Evolutionary conservation across 352 stramenopile genomes (phyloP).

Genomic region (Halophytophthora batemanensis): DNA sequence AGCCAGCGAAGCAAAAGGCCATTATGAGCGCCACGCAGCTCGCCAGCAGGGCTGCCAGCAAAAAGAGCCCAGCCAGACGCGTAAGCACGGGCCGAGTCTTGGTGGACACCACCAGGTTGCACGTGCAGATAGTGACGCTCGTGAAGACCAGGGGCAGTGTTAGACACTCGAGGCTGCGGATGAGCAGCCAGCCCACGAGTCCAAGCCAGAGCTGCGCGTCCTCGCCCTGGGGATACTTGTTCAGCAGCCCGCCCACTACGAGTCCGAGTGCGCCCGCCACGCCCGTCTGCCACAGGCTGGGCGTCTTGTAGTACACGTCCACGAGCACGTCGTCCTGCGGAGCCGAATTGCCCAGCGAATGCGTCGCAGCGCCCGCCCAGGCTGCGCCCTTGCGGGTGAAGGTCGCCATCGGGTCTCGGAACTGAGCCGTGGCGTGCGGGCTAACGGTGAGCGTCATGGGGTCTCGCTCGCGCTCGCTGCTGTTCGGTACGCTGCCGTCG

Average conservation of each 20-base stretch:
- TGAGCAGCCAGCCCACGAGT: constrained; percentile 31
- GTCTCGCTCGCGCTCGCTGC: constrained; percentile 13
- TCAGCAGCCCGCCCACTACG: constrained; percentile 32
- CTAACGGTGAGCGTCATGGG: constrained; percentile 62
- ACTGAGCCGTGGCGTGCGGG: constrained; percentile 44
- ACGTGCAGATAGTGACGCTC: constrained; percentile 58
- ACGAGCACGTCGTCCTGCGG: constrained; percentile 45
- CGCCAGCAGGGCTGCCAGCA: constrained; percentile 36
- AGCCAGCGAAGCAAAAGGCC: constrained; percentile 28
- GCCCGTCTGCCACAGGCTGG: constrained; percentile 35
- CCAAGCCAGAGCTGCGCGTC: constrained; percentile 41
- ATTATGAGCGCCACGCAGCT: constrained; percentile 35
- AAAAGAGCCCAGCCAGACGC: constrained; percentile 46
- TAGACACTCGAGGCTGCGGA: constrained; percentile 44
- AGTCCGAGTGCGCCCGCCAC: constrained; percentile 35
- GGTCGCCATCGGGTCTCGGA: constrained; percentile 44
- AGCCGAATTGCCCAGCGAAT: not conserved
- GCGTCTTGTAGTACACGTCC: constrained; percentile 47
- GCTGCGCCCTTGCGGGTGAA: constrained; percentile 36
- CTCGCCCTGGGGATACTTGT: constrained; percentile 18
- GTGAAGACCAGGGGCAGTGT: constrained; percentile 69
- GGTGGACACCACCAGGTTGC: constrained; percentile 48
- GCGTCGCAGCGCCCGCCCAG: constrained; percentile 9
- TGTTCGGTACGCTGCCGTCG: constrained; percentile 12
- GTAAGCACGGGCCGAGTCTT: constrained; percentile 48